Evolutionary conservation across 768 basidiomycete species (phyloP), one percentile per base, ranked within the genome.

Genomic region (Mrakia hoshinonis): DNA sequence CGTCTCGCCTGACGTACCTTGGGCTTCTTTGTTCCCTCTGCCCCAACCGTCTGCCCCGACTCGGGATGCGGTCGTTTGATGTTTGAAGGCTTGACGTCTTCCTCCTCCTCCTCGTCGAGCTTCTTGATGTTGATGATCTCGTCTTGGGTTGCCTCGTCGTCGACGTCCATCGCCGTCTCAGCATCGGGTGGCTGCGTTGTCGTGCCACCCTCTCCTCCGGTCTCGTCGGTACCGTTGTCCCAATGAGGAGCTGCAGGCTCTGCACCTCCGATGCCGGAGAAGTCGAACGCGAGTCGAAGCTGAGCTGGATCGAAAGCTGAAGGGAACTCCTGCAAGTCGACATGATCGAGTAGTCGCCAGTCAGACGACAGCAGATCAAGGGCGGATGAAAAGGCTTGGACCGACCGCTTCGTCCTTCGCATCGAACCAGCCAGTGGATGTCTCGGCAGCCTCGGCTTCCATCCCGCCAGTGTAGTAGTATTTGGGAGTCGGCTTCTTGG

Each of bases 401-500:
- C 55, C 34, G 13, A 69, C 67, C 12, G 12, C 60, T 29, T 49
- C 31, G 46, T 55, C 55, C 54, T 89, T 92, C 81, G 89, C 86
- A 70, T 95, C 91, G 51, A 89, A 83, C 78, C 89, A 92, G 9
- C 83, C 81, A 6, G 91, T 90, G 76, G 85, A 85, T 64, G 83
- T 83, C 52, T 83, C 81, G 0, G 88, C 91, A 65, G 90, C 87
- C 89, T 89, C 87, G 87, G 88, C 73, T 83, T 82, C 77, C 87
- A 87, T 60, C 86, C 91, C 70, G 85, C 83, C 76, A 90, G 91
- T 76, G 46, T 86, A 85, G 73, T 96, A 93, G 76, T 92, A 90
- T 77, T 86, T 89, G 78, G 92, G 89, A 5, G 83, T 67, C 0
- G 90, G 89, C 79, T 89, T 94, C 78, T 85, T 89, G 80, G 94